Base-by-base conservation (phyloP, 192 early-diverging fungal genomes). In the Coemansia sp. region DNA sequence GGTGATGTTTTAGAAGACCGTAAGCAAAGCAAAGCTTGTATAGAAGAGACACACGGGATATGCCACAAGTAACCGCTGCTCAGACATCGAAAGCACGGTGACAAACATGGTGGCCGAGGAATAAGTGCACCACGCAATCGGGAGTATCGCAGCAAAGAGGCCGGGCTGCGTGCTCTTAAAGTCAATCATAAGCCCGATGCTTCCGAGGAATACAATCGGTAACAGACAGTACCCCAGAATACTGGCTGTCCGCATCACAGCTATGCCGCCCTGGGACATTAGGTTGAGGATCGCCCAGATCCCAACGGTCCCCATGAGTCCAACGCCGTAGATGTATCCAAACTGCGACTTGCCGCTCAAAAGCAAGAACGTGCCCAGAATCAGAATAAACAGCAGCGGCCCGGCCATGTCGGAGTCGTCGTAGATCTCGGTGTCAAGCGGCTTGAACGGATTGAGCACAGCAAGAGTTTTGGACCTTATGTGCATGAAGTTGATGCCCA, bases 241-340 rank as follows among this genome's bases (percentile, higher is more conserved):
- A 79, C 93, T 94, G 22, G 95, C 95, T 1, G 93, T 95, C 58
- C 90, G 86, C 65, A 90, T 90, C 38, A 88, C 86, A 61, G 93
- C 94, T n/a, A 98, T 87, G 19, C 95, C 95, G 13, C 79, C 79
- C 49, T 93, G 90, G 50, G 88, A 90, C 98, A 99, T 99, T 44
- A 98, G 81, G 70, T 99, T 98, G 17, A 99, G 74, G 45, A 99
- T 91, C 44, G 88, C 63, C 76, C 93, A 95, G 25, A 99, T 87
- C 6, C 90, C 90, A 7, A 90, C 62, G 45, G 92, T 92, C 25
- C 98, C 98, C 53, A 97, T 80, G 19, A 95, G 83, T 2, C 88
- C 95, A 2, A 98, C 90, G 32, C 95, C 98, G 68, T 99, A 99
- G 46, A 99, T 95, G 68, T 98, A 99, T 32, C 94, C 95, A 86